Evolutionary conservation across 306 rosid genomes (phyloP), one percentile per base, ranked within the genome.

Genomic region (Datisca glomerata): DNA sequence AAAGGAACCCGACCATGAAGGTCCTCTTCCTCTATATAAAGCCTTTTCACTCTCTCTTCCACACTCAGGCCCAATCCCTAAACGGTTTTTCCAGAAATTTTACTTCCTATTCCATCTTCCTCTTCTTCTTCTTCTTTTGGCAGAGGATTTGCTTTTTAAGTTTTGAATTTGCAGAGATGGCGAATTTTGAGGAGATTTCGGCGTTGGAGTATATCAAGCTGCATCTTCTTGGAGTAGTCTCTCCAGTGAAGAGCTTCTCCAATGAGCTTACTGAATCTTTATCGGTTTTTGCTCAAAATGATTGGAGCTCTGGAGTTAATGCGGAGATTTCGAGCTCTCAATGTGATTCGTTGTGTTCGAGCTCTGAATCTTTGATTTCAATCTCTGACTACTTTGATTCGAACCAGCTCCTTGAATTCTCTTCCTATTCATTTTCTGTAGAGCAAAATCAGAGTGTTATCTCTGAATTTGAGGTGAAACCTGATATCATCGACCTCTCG

Each of bases 171-270:
- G 38, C 28, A 23, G 6, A 18, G 6, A 61, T 66, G 70, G 73
- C 69, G 6, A 59, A 56, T 37, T 22, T 43, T 0, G 56, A n/a
- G 21, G 56, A 65, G 43, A 12, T 50, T 24, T 59, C 61, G 1
- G 80, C 61, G 2, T 61, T 76, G 4, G 32, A 56, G 3, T 45
- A 24, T n/a, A 71, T 79, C 40, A 79, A 79, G 51, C 46, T 61
- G 22, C 91, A 79, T 51, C 79, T 79, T 42, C 36, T 79, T 0
- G 91, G 80, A 37, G 84, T 71, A 32, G 46, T 61, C 14, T 79
- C 89, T 21, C 89, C 89, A 0, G 15, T 74, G 7, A 47, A 14
- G 24, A 38, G 21, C 27, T 43, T 46, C 17, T 10, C 55, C n/a
- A 3, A 12, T 10, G 52, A 37, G 17, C 56, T 27, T 22, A 11